Conservation (phyloP, 2,329 filamentous ascomycete species). For the Fusarium sp. region DNA sequence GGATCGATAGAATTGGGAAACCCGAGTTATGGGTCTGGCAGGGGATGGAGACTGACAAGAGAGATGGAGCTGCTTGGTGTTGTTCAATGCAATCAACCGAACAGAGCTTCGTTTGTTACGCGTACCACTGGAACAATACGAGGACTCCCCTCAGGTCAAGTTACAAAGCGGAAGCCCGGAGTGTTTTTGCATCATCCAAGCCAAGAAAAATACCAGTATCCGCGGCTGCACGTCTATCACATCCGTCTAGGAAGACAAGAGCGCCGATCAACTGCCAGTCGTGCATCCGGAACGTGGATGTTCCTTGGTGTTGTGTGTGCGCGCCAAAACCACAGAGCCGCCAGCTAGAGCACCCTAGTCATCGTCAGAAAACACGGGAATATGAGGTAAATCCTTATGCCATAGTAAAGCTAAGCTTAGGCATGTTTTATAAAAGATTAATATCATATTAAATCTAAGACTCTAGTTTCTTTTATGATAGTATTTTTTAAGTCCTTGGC, state of each 20-base stretch:
- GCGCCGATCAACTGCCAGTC: conserved; percentile 42
- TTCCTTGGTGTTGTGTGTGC: conserved; percentile 19
- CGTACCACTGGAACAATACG: conserved; percentile 27
- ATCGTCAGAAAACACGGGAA: too few species aligned
- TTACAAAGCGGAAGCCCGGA: conserved; percentile 1
- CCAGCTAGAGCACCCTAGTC: background rate
- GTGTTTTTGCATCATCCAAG: conserved; percentile 2
- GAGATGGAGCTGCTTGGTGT: conserved; percentile 4
- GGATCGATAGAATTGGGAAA: conserved; percentile 7
- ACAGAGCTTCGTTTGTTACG: conserved; percentile 21
- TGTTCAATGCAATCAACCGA: conserved; percentile 5
- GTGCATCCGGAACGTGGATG: conserved; percentile 28
- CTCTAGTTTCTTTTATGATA: too few species aligned
- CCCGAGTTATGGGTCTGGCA: conserved; percentile 14
- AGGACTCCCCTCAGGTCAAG: background rate
- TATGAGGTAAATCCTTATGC: too few species aligned
- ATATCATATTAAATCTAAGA: too few species aligned
- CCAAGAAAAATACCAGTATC: conserved; percentile 20
- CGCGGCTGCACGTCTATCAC: conserved; percentile 26
- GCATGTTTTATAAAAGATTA: too few species aligned
- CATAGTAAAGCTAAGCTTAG: too few species aligned
- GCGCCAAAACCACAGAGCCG: background rate
- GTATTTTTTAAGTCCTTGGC: too few species aligned
- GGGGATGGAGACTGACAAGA: background rate
- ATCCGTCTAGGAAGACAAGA: conserved; percentile 24